Conservation (phyloP, 1,139 yeast genomes). For the Groenewaldozyma sp. region DNA sequence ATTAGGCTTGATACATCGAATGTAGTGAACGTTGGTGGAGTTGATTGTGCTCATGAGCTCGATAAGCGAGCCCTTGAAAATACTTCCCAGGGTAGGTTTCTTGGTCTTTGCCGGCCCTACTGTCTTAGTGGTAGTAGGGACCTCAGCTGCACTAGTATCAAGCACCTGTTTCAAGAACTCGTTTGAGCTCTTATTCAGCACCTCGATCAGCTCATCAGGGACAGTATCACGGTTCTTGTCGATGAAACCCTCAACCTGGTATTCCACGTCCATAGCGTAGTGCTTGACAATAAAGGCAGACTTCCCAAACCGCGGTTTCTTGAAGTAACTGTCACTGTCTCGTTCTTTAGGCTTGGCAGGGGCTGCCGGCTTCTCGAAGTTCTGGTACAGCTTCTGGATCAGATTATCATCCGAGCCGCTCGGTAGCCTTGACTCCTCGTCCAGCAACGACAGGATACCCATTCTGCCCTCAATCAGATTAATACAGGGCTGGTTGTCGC, state of each 20-base stretch:
- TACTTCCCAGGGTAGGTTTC: conserved; percentile 91
- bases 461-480: conserved; percentile 81
- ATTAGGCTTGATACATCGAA: conserved; percentile 95
- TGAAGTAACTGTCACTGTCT: conserved; percentile 71
- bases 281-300: conserved; percentile 85
- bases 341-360: too few relatives aligned
- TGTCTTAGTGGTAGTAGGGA: conserved; percentile 20
- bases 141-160: conserved; percentile 46
- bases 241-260: conserved; percentile 89
- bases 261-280: conserved; percentile 89
- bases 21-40: conserved; percentile 92
- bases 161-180: conserved; percentile 55
- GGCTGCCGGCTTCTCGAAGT: conserved; percentile 39
- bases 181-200: conserved; percentile 61
- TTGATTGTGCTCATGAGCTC: conserved; percentile 90
- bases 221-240: conserved; percentile 97
- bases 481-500: conserved; percentile 97
- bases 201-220: conserved; percentile 89
- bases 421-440: conserved; percentile 92
- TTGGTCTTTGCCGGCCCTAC: conserved; percentile 36
- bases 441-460: conserved; percentile 81
- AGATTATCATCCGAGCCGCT: conserved; percentile 91
- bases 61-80: conserved; percentile 84
- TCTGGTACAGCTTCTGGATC: conserved; percentile 83
- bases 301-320: conserved; percentile 92